phyloP scores from a whole-genome alignment of 2,329 filamentous ascomycete genomes.

The Ilyonectria sp. region DNA sequence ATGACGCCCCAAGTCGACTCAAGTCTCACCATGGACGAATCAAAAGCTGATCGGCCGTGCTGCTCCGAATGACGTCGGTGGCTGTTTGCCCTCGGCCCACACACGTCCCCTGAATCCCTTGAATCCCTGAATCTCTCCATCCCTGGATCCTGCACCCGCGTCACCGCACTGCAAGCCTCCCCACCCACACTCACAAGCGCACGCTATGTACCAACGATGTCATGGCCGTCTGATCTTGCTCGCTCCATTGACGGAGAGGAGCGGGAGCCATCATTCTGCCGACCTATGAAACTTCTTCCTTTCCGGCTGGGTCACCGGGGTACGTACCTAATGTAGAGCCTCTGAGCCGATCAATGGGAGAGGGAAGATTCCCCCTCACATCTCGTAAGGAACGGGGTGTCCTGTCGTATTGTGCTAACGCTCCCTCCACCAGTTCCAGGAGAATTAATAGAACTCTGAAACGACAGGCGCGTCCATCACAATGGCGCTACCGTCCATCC shows the following conservation, averaged over 20 bases:
- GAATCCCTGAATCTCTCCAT: not conserved
- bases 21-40: slow-evolving; percentile 33
- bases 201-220: slow-evolving; percentile 12
- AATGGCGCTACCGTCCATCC: slow-evolving; percentile 35
- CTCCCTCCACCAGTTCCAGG: not conserved
- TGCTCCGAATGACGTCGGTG: slow-evolving; percentile 48
- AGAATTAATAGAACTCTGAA: slow-evolving; percentile 37
- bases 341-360: not conserved
- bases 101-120: slow-evolving; percentile 40
- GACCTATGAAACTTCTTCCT: not conserved
- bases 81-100: slow-evolving; percentile 35
- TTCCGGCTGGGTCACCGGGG: not conserved
- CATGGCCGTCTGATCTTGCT: slow-evolving; percentile 24
- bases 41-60: slow-evolving; percentile 33
- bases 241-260: slow-evolving; percentile 7
- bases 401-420: not conserved
- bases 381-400: slow-evolving; percentile 2
- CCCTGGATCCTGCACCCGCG: slow-evolving; percentile 26
- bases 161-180: slow-evolving; percentile 29
- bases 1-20: not conserved
- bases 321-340: not conserved
- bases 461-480: slow-evolving; percentile 42
- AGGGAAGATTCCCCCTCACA: not conserved
- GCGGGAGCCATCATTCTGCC: not conserved
- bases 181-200: slow-evolving; percentile 24